Base-by-base conservation (phyloP, 257 asterid genomes). In the Leptodermis oblonga region DNA sequence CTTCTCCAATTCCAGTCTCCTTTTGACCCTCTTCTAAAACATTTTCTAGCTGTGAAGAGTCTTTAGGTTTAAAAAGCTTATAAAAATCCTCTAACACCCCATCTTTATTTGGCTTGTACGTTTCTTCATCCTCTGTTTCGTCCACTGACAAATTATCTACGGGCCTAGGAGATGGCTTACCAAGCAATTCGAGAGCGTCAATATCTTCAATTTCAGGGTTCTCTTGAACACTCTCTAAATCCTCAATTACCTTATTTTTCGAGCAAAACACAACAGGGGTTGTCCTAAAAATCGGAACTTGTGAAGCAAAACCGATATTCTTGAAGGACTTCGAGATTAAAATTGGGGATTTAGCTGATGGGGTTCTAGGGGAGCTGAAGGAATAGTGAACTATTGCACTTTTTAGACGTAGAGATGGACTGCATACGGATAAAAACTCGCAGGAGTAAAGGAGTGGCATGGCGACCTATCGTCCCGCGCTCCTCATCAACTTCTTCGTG, bases 11-110 rank as follows among this genome's bases (percentile, higher is more conserved):
- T 46, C 11, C 55, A 72, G 54, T 48, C 26, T 12, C 49, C 62
- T 34, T 34, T 34, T 0, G 62, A n/a, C 60, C 59, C 52, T 66
- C 77, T 46, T 65, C 78, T 41, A 56, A 45, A 18, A 69, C 77
- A 73, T 37, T 77, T 74, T 73, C 89, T 55, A 81, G 84, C 71
- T 78, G 88, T 7, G 73, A 63, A 28, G 90, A 65, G 11, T 76
- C 79, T 7, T 20, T 71, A 36, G 69, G 85, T 83, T 74, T 82
- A 67, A 93, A 88, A 41, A 93, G 71, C 85, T 87, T 87, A 73
- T 81, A 84, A 73, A 93, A 93, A 1, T 91, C 88, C 81, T 82
- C 95, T 85, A 93, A 79, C 45, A 81, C 77, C 64, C 86, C 96
- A 71, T 84, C 92, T 78, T 78, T 77, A 70, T 83, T 85, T 20